Base-by-base conservation (phyloP, 371 early-diverging fungal genomes). In the Rhizopus sp. region DNA sequence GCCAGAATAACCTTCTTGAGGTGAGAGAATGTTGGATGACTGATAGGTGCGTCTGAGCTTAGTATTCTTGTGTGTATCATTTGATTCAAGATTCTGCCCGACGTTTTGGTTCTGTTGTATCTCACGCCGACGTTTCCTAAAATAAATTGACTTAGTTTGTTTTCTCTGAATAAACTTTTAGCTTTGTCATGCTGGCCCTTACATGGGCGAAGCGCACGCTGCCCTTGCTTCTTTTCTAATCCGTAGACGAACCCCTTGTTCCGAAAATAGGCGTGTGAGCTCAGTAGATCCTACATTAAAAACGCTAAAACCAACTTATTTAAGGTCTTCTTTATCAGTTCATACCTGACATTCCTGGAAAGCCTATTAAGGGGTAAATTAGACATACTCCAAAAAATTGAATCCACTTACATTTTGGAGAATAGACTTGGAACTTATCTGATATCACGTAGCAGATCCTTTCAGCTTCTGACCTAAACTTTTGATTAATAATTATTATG, bases 271-370 rank as follows among this genome's bases (percentile, higher is more conserved):
- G 5, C 68, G 59, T 23, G 68, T 68, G 17, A 68, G 48, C 8
- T 59, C 64, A 13, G 68, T 68, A 30, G 68, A 68, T 47, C 63
- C 68, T 64, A 58, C 7, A 50, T 10, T 35, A 17, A 23, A 33
- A 50, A 37, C 12, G n/a, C n/a, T 35, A 38, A 23, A n/a, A 34
- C 15, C 23, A 9, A 9, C 16, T 7, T 15, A 40, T 55, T 32
- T 6, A 15, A 5, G 10, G 15, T 31, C 17, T 16, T 49, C 55
- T 55, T 23, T 23, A 23, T 23, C 23, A 23, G 23, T 23, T 23
- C 23, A 23, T 75, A 86, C 86, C 87, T 35, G 87, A 90, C 91
- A 92, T 92, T 29, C 94, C 94, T 0, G 94, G 93, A 66, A 93
- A 93, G 56, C 83, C 88, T 72, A 89, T 90, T 9, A 23, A 23